A percentile compares a stretch with the other conserved stretches of the same genome.
Conservation (phyloP, 208 protist genomes). For the Leishmania tropica region DNA sequence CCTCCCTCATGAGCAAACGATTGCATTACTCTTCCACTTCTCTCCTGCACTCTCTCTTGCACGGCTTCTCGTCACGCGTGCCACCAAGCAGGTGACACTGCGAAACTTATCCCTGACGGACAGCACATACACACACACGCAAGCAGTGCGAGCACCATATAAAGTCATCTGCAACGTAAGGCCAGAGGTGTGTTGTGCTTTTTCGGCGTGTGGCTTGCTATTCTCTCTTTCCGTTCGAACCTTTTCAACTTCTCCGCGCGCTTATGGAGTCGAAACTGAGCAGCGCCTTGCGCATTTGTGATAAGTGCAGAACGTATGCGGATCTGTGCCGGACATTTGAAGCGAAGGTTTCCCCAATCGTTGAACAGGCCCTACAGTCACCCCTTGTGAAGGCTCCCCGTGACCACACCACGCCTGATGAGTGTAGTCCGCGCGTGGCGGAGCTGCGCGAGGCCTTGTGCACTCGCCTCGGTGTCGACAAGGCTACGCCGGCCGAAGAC, state of each 20-base stretch:
- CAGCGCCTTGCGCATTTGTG: conserved; percentile 36
- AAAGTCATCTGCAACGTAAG: background rate
- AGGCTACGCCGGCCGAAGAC: conserved; percentile 32
- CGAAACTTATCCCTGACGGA: background rate
- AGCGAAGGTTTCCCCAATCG: conserved; percentile 31
- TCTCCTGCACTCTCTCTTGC: background rate
- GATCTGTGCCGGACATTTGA: conserved; percentile 34
- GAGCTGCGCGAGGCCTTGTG: conserved; percentile 54
- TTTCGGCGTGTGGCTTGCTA: background rate
- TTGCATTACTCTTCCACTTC: background rate
- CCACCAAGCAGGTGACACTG: background rate
- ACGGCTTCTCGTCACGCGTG: background rate
- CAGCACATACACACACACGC: background rate
- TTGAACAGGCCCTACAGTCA: conserved; percentile 52
- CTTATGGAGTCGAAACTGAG: conserved; percentile 43
- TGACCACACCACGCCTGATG: conserved; percentile 69
- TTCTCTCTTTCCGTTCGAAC: background rate
- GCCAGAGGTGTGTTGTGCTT: background rate
- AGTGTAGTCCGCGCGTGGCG: conserved; percentile 59
- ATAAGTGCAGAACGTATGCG: conserved; percentile 31
- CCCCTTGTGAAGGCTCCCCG: conserved; percentile 49
- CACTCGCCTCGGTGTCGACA: conserved; percentile 19
- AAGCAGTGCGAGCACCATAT: background rate
- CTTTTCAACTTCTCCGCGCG: background rate
- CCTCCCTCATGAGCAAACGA: background rate